Base-by-base conservation (phyloP, 2,329 filamentous ascomycete species). In the Aspergillus alliaceus region DNA sequence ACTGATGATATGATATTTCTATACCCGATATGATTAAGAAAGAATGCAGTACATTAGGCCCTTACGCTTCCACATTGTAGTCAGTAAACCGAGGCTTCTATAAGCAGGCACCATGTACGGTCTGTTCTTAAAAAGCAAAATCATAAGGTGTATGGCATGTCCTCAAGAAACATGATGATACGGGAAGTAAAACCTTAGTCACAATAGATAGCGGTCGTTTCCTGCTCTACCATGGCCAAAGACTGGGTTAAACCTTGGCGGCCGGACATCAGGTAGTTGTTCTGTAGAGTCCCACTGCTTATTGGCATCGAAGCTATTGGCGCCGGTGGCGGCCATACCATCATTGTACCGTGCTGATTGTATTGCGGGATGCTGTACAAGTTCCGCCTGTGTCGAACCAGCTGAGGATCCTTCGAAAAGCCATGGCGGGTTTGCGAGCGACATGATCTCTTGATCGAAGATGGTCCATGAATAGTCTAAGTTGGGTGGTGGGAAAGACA, bases 391-490 rank as follows among this genome's bases (percentile, higher is more conserved):
- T 6, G 49, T 18, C 27, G 32, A 25, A 9, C 24, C 50, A 20
- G 56, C 27, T 6, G 51, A 20, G 8, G 56, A 25, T 15, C 64
- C 66, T 8, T 69, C 58, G 22, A 65, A 69, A 6, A 69, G 44
- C 68, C 66, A 69, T 1, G 66, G 63, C 20, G 66, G 68, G 18
- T 69, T 70, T 18, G 67, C 68, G 6, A 70, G 59, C 11, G 64
- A 59, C 63, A 69, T 66, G 9, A 68, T 70, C 32, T 70, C 63
- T 47, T 70, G 68, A 31, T 70, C 68, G 25, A 70, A 70, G 31
- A 70, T 69, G 6, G 68, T 66, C 67, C 67, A 70, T 3, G 68
- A 65, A 32, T 66, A 66, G 27, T 69, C 67, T 20, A 59, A 40
- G n/a, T 53, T 59, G 2, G 62, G 54, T 1, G 46, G 59, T 11